Conservation (phyloP, 306 rosid genomes). For the Cyamopsis tetragonoloba region DNA sequence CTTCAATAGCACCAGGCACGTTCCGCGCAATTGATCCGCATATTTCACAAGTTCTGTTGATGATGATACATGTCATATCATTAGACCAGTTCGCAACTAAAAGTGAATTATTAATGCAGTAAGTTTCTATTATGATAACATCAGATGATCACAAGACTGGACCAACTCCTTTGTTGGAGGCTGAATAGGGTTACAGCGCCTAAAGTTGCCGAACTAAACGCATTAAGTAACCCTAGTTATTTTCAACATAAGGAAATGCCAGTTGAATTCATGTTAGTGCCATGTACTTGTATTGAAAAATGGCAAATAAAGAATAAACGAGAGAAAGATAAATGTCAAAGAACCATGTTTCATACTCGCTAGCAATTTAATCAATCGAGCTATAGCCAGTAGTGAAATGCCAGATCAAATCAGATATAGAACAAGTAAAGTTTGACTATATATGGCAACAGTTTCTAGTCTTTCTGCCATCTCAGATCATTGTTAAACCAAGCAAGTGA, state of each 20-base stretch:
- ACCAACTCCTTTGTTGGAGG: too few relatives aligned
- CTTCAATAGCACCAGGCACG: conserved; percentile 57
- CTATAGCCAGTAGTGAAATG: background rate
- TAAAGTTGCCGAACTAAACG: too few relatives aligned
- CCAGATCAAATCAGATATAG: background rate
- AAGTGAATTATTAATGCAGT: background rate
- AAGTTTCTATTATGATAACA: background rate
- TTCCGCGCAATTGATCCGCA: conserved; percentile 79
- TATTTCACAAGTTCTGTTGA: conserved; percentile 80
- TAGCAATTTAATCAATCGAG: background rate
- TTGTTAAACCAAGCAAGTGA: too few relatives aligned
- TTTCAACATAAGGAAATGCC: too few relatives aligned
- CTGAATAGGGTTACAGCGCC: too few relatives aligned
- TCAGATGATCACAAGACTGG: too few relatives aligned
- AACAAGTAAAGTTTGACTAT: too few relatives aligned
- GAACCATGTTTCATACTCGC: conserved; percentile 1
- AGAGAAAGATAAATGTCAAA: background rate
- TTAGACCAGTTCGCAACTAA: background rate
- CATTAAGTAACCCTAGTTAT: too few relatives aligned
- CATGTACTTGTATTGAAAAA: background rate
- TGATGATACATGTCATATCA: conserved; percentile 6
- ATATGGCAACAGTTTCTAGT: too few relatives aligned
- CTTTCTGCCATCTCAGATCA: too few relatives aligned
- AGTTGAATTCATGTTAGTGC: background rate
- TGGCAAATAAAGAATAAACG: background rate